Percentiles rank a stretch among this genome's conserved stretches.
Conservation (phyloP, 164 flowering plant genomes). For the Umbellularia californica region DNA sequence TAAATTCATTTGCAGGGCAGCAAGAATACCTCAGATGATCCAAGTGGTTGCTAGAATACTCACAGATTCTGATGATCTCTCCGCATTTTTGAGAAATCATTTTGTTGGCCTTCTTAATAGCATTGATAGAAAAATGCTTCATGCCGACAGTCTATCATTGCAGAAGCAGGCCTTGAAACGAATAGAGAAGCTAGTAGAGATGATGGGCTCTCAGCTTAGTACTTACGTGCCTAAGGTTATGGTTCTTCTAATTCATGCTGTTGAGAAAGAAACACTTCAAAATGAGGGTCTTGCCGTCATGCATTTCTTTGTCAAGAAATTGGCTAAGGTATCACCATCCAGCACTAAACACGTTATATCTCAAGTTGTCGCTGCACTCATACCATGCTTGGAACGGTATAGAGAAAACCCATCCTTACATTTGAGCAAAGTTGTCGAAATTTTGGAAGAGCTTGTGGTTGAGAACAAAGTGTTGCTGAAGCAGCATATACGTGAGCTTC, state of each 20-base stretch:
- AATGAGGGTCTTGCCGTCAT: conserved; percentile 77
- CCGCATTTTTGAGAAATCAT: conserved; percentile 80
- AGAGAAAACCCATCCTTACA: conserved; percentile 53
- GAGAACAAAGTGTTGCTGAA: conserved; percentile 58
- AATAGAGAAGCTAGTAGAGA: conserved; percentile 75
- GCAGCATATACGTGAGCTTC: conserved; percentile 82
- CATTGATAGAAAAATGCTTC: conserved; percentile 94
- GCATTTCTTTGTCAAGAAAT: conserved; percentile 70
- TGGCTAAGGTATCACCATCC: conserved; percentile 70
- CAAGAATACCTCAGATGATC: conserved; percentile 74
- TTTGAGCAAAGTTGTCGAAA: conserved; percentile 65
- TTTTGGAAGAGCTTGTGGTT: conserved; percentile 85
- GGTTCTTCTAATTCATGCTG: conserved; percentile 97
- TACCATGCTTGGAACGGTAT: conserved; percentile 80
- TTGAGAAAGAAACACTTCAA: conserved; percentile 77
- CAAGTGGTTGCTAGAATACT: conserved; percentile 79
- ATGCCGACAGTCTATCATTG: conserved; percentile 58
- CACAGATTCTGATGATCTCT: conserved; percentile 78
- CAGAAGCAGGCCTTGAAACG: conserved; percentile 87
- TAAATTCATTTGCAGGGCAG: conserved; percentile 43
- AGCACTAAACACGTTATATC: conserved; percentile 89
- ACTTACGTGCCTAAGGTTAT: conserved; percentile 93
- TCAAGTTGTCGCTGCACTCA: conserved; percentile 93
- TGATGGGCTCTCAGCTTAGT: conserved; percentile 90
- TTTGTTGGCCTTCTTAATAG: conserved; percentile 96